Evolutionary conservation across 768 basidiomycete species (phyloP), one percentile per base, ranked within the genome.

Genomic region (Russula earlei): DNA sequence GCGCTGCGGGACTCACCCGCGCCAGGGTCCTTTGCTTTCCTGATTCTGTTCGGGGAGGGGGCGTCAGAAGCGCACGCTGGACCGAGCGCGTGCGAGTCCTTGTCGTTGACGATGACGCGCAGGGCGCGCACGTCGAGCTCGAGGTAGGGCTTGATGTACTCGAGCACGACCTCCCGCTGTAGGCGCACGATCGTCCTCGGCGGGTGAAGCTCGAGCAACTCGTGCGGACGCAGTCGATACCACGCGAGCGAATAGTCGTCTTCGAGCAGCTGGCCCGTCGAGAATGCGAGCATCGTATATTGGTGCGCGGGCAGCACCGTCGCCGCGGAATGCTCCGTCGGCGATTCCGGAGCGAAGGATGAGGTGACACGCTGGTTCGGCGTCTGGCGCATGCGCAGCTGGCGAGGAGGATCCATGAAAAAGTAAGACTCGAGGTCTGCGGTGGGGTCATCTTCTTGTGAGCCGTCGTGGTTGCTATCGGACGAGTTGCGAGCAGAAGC

Each of bases 141-240:
- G 64, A 81, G 83, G 68, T 80, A 84, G 0, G 82, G 83, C 31
- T 76, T 70, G 25, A 76, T 67, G 59, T 85, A 85, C 6, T 73
- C 70, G 43, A 66, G 62, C 17, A 72, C 60, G 37, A 66, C 48
- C 22, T 69, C 65, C 19, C 78, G 69, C 2, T 74, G 77, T 0
- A 85, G 71, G 4, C 66, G 65, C 3, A 76, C 70, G 38, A 80
- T 59, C 29, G 67, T 66, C 12, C 60, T 54, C 2, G 52, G 57
- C 7, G 74, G 72, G 55, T 90, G 85, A 17, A 90, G 66, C 63
- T 90, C 87, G 20, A 90, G 74, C 2, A 90, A 74, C 61, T 89
- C 87, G 59, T 81, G 72, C 0, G 83, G 77, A 7, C 72, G 69
- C 20, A 88, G 63, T 38, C 76, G 71, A 63, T 86, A 87, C 76